Evolutionary conservation across 2,329 filamentous ascomycete species (phyloP), one percentile per base, ranked within the genome.

Genomic region (Trichoderma guizhouense): DNA sequence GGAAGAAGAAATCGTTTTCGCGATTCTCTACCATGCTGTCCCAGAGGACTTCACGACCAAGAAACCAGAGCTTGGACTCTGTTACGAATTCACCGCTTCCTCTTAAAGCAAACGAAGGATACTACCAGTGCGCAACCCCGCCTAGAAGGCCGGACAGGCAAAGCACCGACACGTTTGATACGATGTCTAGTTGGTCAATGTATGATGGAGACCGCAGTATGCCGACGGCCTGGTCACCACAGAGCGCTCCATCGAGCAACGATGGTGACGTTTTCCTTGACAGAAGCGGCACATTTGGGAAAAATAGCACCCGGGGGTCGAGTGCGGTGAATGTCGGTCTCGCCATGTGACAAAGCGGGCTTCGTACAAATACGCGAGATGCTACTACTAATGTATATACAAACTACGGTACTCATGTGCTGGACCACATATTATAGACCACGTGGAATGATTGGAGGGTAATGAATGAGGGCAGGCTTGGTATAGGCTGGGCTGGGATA

Each of bases 1-100:
- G 89, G 72, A 91, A 91, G 83, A 91, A 90, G 83, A 91, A 91
- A 77, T 90, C 89, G 0, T 91, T 91, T 77, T 89, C 88, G 11
- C 84, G 85, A 18, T 87, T 91, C 9, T 90, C 89, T 3, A 85
- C 79, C 74, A 91, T 89, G 88, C 82, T 91, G 30, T 88, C 87
- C 74, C 83, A 86, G 58, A 78, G 80, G 21, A 76, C 81, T n/a
- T n/a, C n/a, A 60, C 78, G 82, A 71, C 79, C 80, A 68, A 79
- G 77, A 21, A 82, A 83, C 65, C 78, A 84, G 65, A 84, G 83
- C 71, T 76, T 86, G 34, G 84, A 87, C 73, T 85, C 85, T 3
- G 79, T 89, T 30, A 90, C 88, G 61, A 90, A 89, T 74, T 79
- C 79, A 5, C 88, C 88, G 2, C 84, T 80, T 53, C 86, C 88